Base-by-base conservation (phyloP, 2,329 filamentous ascomycete genomes). In the Sclerotinia spermophila region DNA sequence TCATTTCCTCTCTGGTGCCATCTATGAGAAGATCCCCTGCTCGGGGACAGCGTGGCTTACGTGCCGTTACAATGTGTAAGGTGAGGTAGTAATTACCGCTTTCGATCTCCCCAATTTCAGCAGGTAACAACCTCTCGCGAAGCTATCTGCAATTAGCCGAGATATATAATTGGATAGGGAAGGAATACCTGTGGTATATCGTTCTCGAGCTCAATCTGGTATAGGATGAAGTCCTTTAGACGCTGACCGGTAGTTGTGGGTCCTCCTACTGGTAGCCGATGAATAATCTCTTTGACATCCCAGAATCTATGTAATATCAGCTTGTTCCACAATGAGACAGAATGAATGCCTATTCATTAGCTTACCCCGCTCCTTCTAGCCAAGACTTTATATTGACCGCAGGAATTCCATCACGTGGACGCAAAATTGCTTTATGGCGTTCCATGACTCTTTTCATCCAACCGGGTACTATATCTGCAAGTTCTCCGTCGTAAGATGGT, bases 31-130 rank as follows among this genome's bases (percentile, higher is more conserved):
- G 66, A 59, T 79, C 77, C 8, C 78, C 78, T 10, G 74, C 71
- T 15, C 77, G 73, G 17, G 74, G 72, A 5, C 56, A 48, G 15
- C 55, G 69, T 38, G 78, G 78, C 35, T 79, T 79, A 10, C 77
- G 74, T 4, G 74, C 77, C 4, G 78, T 78, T 17, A 79, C 72
- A n/a, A 79, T 72, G 59, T 79, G 76, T 2, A 79, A 69, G 33
- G 78, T 78, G 13, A 79, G 42, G 69, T 71, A 75, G 48, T 76
- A 77, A 5, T 58, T 51, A 13, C 76, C 76, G 11, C 71, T 74
- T 38, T 73, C 68, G 19, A 79, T 67, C 5, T 67, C 55, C 17
- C 68, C 45, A 5, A 42, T 6, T n/a, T 71, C 69, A 45, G 61
- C 71, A 58, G 64, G 60, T 6, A 72, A 71, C 0, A 76, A 69